Evolutionary conservation across 2,329 filamentous ascomycete genomes (phyloP).

Genomic region (Botryotinia calthae): DNA sequence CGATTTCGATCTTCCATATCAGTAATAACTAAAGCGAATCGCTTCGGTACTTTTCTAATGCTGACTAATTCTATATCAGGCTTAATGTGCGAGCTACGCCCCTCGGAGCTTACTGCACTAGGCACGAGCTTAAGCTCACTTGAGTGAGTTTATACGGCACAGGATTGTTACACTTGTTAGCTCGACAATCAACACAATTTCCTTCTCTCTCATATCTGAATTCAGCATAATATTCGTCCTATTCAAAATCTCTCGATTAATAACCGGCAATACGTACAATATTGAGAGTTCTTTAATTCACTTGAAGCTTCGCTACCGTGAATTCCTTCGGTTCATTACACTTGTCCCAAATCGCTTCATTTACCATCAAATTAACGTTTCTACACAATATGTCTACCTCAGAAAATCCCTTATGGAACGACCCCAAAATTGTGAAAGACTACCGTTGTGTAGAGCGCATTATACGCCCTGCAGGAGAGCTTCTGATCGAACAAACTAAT

Average conservation of each 20-base stretch:
- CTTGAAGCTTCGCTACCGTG: too few species aligned
- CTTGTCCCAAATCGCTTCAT: not conserved
- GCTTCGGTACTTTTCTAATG: too few species aligned
- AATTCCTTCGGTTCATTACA: not conserved
- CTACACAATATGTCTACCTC: not conserved
- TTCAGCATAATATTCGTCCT: not conserved
- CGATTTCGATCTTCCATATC: too few species aligned
- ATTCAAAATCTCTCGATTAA: not conserved
- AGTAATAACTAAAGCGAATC: too few species aligned
- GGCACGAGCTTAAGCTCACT: too few species aligned
- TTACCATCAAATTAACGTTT: not conserved
- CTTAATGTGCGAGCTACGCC: too few species aligned
- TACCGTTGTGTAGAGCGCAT: not conserved
- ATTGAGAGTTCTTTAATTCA: not conserved
- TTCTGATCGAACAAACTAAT: not conserved
- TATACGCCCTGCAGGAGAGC: not conserved
- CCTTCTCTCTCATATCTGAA: not conserved
- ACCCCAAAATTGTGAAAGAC: not conserved
- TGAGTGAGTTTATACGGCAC: too few species aligned
- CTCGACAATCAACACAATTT: too few species aligned
- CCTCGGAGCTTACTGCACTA: too few species aligned
- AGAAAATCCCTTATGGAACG: not conserved
- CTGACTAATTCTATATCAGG: too few species aligned
- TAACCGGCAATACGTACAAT: not conserved
- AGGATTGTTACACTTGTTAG: not conserved